phyloP scores from a whole-genome alignment of 75 land plant species.

The Sequoia sempervirens region DNA sequence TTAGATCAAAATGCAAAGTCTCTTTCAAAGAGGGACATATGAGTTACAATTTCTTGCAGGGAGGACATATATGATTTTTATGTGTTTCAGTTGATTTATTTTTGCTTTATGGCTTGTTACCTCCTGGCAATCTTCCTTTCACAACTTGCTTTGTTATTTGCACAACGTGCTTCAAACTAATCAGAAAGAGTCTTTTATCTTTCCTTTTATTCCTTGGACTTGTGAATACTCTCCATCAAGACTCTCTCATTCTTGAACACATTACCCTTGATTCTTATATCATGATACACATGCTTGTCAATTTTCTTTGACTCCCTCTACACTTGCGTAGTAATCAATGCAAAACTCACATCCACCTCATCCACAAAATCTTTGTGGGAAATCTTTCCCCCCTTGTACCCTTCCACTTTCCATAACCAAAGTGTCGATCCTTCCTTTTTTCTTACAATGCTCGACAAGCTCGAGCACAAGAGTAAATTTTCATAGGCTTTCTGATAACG shows the following conservation, averaged over 20 bases:
- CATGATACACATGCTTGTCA: conserved; percentile 67
- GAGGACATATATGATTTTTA: too few species aligned
- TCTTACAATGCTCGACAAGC: conserved; percentile 59
- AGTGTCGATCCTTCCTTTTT: conserved; percentile 61
- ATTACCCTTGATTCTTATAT: conserved; percentile 63
- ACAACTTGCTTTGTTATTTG: conserved; percentile 60
- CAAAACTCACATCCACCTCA: conserved; percentile 52
- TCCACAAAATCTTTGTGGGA: conserved; percentile 59
- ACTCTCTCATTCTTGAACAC: conserved; percentile 66
- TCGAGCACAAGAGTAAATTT: conserved; percentile 62
- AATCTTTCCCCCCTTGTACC: conserved; percentile 67
- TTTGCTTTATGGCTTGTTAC: too few species aligned
- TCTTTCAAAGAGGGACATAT: too few species aligned
- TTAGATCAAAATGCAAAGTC: too few species aligned
- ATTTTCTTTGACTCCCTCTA: conserved; percentile 60
- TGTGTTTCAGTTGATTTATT: too few species aligned
- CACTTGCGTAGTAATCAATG: conserved; percentile 50
- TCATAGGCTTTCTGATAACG: conserved; percentile 52
- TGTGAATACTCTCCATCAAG: conserved; percentile 73
- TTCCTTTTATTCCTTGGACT: conserved; percentile 63
- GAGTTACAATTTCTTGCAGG: too few species aligned
- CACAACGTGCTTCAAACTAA: conserved; percentile 52
- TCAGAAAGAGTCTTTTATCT: conserved; percentile 61
- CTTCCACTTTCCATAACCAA: conserved; percentile 49
- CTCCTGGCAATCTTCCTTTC: conserved; percentile 42